Evolutionary conservation across 106 monocot species (phyloP).

Genomic region (Apostasia ramifera): DNA sequence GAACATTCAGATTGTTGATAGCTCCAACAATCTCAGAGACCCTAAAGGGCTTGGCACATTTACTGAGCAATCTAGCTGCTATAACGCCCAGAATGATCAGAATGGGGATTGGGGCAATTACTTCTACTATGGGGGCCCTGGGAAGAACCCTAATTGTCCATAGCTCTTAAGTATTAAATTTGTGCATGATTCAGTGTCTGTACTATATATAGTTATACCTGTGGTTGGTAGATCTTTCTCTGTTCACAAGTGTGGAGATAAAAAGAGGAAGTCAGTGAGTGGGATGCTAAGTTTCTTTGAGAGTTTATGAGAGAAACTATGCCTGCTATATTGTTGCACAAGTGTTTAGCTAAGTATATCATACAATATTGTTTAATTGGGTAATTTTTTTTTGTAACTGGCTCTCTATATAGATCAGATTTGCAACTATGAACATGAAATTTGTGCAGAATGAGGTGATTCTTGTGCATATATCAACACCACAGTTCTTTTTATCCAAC

Average conservation of each 20-base stretch:
- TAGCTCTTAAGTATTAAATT: conserved; percentile 7
- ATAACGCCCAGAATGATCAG: conserved; percentile 55
- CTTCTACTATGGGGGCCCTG: conserved; percentile 91
- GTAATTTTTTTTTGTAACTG: not conserved
- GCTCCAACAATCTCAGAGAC: conserved; percentile 49
- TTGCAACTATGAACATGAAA: not conserved
- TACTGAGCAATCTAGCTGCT: conserved; percentile 68
- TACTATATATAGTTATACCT: not conserved
- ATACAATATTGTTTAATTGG: no score
- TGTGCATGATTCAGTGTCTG: not conserved
- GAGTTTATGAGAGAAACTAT: not conserved
- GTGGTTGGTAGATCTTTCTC: not conserved
- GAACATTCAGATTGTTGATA: conserved; percentile 70
- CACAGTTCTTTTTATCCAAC: no score
- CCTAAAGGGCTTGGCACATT: conserved; percentile 47
- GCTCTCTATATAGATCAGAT: conserved; percentile 10
- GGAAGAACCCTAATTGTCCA: conserved; percentile 61
- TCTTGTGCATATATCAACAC: no score
- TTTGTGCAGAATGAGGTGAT: no score
- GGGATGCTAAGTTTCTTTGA: not conserved
- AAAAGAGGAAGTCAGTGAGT: not conserved
- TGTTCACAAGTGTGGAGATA: not conserved
- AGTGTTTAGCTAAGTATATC: no score
- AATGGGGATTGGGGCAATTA: conserved; percentile 71
- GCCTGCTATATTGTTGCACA: not conserved